Conservation (phyloP, 768 basidiomycete species). For the Boletus patriciae region DNA sequence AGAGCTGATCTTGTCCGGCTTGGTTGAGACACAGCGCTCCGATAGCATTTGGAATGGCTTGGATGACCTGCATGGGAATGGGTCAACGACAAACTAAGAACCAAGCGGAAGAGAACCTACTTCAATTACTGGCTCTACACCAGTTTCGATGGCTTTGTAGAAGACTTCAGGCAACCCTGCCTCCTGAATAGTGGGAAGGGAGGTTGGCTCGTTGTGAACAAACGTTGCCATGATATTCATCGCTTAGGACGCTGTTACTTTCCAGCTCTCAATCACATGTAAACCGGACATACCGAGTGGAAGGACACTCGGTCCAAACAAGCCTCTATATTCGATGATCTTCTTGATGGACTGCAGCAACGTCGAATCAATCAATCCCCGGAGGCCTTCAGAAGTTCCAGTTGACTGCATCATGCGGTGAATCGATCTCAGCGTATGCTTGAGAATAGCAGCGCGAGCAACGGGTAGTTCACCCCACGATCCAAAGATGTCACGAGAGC, state of each 20-base stretch:
- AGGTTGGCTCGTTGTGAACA: slow-evolving; percentile 98
- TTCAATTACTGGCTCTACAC: slow-evolving; percentile 86
- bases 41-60: slow-evolving; percentile 92
- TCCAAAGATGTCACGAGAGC: slow-evolving; percentile 46
- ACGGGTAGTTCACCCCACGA: slow-evolving; percentile 67
- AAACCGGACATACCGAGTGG: slow-evolving; percentile 63
- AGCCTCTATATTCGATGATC: slow-evolving; percentile 76
- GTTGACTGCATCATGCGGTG: slow-evolving; percentile 98
- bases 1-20: slow-evolving; percentile 78
- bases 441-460: slow-evolving; percentile 76
- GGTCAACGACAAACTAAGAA: not conserved
- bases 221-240: slow-evolving; percentile 97
- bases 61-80: slow-evolving; percentile 62
- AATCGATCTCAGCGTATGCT: slow-evolving; percentile 87
- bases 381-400: slow-evolving; percentile 90
- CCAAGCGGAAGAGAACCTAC: slow-evolving; percentile 38
- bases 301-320: slow-evolving; percentile 86
- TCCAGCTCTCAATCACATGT: not conserved
- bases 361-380: slow-evolving; percentile 90
- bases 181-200: slow-evolving; percentile 90
- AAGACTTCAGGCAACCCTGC: slow-evolving; percentile 85
- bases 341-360: slow-evolving; percentile 83
- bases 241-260: slow-evolving; percentile 39
- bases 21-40: slow-evolving; percentile 96
- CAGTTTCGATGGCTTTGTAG: slow-evolving; percentile 80